Conservation (phyloP, 129 eudicot genomes). For the Kitagawia praeruptora region DNA sequence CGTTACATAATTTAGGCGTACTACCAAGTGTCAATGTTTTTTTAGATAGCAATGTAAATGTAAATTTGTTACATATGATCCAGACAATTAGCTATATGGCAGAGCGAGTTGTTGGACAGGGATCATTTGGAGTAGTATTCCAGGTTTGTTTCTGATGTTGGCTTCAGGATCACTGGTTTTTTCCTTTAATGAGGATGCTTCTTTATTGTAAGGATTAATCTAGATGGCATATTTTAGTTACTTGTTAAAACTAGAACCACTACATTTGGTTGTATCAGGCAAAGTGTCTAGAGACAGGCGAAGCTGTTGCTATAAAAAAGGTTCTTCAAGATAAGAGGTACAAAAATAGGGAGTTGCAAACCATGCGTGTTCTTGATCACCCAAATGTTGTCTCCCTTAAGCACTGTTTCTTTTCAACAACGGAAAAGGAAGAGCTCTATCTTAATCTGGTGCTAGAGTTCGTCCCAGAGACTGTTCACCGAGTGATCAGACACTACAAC, state of each 20-base stretch:
- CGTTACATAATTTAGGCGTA: not conserved
- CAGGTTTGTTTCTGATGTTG: constrained; percentile 38
- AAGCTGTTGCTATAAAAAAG: constrained; percentile 81
- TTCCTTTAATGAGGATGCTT: not conserved
- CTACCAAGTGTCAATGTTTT: not conserved
- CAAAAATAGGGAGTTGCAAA: constrained; percentile 89
- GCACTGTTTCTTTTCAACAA: constrained; percentile 88
- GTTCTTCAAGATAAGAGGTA: constrained; percentile 85
- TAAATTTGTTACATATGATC: constrained; percentile 5
- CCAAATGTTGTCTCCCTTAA: constrained; percentile 81
- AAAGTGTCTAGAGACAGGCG: constrained; percentile 85
- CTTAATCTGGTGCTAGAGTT: constrained; percentile 78
- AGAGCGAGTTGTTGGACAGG: constrained; percentile 86
- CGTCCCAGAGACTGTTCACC: constrained; percentile 85
- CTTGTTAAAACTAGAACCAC: not conserved
- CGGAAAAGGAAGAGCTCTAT: constrained; percentile 75
- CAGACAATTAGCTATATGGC: constrained; percentile 97
- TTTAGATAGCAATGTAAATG: constrained; percentile 10
- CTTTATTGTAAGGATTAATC: not conserved
- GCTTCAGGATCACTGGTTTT: not conserved
- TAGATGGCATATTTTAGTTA: not conserved
- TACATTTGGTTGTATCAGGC: constrained; percentile 38
- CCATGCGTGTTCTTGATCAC: constrained; percentile 82
- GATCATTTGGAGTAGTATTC: constrained; percentile 89
- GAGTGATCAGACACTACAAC: constrained; percentile 74